Base-by-base conservation (phyloP, 1,284 basidiomycete genomes). In the Sphaerobolus stellatus region DNA sequence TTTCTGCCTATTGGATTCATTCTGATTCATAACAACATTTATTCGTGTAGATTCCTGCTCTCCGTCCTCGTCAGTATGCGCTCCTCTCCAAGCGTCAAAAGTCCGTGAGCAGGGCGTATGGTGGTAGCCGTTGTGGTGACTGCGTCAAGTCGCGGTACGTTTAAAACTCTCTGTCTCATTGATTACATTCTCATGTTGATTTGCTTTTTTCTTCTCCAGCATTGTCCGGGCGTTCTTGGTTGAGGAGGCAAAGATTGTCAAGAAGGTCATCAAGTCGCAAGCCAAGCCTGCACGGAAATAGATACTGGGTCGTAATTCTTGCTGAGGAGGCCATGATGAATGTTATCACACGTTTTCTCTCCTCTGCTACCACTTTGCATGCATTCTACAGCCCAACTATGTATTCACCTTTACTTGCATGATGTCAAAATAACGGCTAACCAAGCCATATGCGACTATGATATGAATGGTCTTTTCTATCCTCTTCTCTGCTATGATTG, bases 251-350 rank as follows among this genome's bases (percentile, higher is more conserved):
- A 49, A 56, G 34, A 98, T 99, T 66, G 96, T 99, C 72, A 99
- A 99, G 89, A 91, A 86, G 78, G 95, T 99, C 63, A 93, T 98
- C 82, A 98, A 98, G 84, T 89, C 88, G 67, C 87, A 89, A 73
- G 82, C 80, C 69, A 80, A 73, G 66, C 63, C 61, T 18, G 64
- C 65, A 54, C 64, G 58, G 51, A 59, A 61, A 51, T 61, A 53
- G 40, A 38, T 18, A 43, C 18, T n/a, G n/a, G n/a, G n/a, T n/a
- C n/a, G n/a, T n/a, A n/a, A n/a, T n/a, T n/a, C n/a, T n/a, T n/a
- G n/a, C n/a, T n/a, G n/a, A n/a, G n/a, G n/a, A n/a, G n/a, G n/a
- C n/a, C n/a, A n/a, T n/a, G n/a, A n/a, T n/a, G n/a, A n/a, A n/a
- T n/a, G n/a, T n/a, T n/a, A n/a, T n/a, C n/a, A n/a, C n/a, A n/a